phyloP scores from a whole-genome alignment of 2,329 filamentous ascomycete genomes.

The Aureobasidium sp. region DNA sequence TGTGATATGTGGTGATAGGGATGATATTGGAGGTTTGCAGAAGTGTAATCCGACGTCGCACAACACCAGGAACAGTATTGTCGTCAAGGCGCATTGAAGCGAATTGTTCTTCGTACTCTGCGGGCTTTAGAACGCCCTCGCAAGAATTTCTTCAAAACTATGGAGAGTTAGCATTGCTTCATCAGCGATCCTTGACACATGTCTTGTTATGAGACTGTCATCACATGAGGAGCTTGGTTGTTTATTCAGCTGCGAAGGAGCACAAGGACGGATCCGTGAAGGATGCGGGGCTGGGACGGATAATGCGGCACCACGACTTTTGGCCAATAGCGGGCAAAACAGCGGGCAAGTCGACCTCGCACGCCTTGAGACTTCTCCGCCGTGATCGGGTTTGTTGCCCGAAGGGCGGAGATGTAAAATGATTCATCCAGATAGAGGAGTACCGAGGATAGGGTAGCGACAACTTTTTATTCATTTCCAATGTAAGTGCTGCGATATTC shows the following conservation, averaged over 20 bases:
- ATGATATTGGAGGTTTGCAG: neutral
- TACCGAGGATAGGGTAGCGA: neutral
- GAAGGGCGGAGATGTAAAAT: constrained; percentile 9
- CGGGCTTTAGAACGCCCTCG: too few relatives aligned
- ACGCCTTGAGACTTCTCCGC: neutral
- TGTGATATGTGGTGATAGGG: neutral
- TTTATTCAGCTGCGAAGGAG: too few relatives aligned
- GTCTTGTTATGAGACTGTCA: too few relatives aligned
- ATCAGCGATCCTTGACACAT: too few relatives aligned
- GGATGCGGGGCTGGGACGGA: neutral
- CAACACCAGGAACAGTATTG: too few relatives aligned
- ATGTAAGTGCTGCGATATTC: neutral
- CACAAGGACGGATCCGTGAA: neutral
- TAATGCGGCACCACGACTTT: constrained; percentile 5
- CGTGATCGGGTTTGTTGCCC: constrained; percentile 1
- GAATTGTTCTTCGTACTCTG: too few relatives aligned
- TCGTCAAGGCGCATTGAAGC: too few relatives aligned
- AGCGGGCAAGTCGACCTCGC: neutral
- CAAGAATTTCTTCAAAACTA: too few relatives aligned
- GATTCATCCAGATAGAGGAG: constrained; percentile 8
- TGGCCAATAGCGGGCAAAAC: neutral
- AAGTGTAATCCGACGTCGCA: too few relatives aligned
- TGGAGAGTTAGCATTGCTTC: too few relatives aligned
- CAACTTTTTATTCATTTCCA: neutral
- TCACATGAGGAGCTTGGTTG: too few relatives aligned